phyloP scores from a whole-genome alignment of 2,329 filamentous ascomycete species.

The Diaporthe caulivora region DNA sequence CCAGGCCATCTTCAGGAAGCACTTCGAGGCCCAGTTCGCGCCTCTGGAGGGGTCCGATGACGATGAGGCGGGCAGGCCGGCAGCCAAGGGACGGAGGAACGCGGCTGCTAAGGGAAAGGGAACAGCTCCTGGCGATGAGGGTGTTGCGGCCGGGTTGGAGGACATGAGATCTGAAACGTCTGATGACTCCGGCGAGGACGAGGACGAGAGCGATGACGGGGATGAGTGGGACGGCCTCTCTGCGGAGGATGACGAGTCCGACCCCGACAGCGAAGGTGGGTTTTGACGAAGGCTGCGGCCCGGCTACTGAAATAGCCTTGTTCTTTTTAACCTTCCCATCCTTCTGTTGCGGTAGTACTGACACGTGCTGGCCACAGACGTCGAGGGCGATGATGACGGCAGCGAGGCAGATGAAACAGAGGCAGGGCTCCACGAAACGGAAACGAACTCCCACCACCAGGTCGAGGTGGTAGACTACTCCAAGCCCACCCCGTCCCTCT shows the following conservation, averaged over 20 bases:
- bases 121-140: constrained; percentile 45
- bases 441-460: background rate
- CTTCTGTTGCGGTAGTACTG: constrained; percentile 7
- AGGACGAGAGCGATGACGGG: constrained; percentile 52
- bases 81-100: constrained; percentile 8
- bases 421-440: constrained; percentile 40
- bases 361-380: constrained; percentile 40
- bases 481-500: constrained; percentile 51
- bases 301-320: constrained; percentile 14
- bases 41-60: constrained; percentile 67
- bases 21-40: constrained; percentile 91
- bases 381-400: constrained; percentile 42
- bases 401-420: constrained; percentile 45
- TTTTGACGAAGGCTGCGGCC: background rate
- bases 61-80: constrained; percentile 47
- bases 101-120: constrained; percentile 52
- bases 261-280: constrained; percentile 39
- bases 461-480: constrained; percentile 76
- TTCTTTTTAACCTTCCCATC: background rate
- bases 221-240: constrained; percentile 75
- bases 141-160: constrained; percentile 45
- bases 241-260: constrained; percentile 57
- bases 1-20: constrained; percentile 81
- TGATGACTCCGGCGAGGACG: constrained; percentile 35
- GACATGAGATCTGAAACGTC: constrained; percentile 39